These are phyloP conservation scores for Pseudonitzschia multiseries DNA, from an alignment of 108 stramenopile genomes.

Conservation along the genomic window DNA sequence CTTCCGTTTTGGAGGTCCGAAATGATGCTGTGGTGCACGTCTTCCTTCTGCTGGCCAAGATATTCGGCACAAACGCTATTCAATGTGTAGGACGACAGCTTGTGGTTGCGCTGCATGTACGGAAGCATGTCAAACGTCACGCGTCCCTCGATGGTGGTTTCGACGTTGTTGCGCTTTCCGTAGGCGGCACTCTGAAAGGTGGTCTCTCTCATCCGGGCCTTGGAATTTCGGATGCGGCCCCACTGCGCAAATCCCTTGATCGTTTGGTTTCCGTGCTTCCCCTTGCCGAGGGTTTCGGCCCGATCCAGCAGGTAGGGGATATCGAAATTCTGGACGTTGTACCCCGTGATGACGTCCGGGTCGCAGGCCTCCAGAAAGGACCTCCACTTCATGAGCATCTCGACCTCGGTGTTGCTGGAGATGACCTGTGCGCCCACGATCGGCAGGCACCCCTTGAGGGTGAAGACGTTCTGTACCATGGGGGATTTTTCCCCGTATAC, in stretches of 20 bases:
- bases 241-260: conserved; percentile 76
- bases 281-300: conserved; percentile 77
- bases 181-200: conserved; percentile 96
- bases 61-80: conserved; percentile 98
- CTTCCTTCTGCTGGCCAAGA: conserved; percentile 98
- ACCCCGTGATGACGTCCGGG: conserved; percentile 97
- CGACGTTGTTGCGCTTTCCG: conserved; percentile 93
- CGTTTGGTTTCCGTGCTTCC: conserved; percentile 37
- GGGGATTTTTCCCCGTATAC: conserved; percentile 87
- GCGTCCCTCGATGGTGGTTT: conserved; percentile 95
- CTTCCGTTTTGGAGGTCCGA: conserved; percentile 94
- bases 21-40: conserved; percentile 99
- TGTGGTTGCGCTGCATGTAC: conserved; percentile 99
- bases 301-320: conserved; percentile 97
- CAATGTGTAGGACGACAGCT: conserved; percentile 94
- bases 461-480: conserved; percentile 94
- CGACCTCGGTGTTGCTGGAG: conserved; percentile 88
- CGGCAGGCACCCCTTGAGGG: conserved; percentile 93
- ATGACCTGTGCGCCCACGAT: conserved; percentile 98
- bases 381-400: conserved; percentile 93
- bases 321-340: conserved; percentile 96
- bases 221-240: conserved; percentile 83
- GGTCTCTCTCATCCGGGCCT: conserved; percentile 91
- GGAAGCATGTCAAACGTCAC: conserved; percentile 99
- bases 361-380: conserved; percentile 89